Evolutionary conservation across 164 flowering plant genomes (phyloP).

Genomic region (Kingdonia uniflora): DNA sequence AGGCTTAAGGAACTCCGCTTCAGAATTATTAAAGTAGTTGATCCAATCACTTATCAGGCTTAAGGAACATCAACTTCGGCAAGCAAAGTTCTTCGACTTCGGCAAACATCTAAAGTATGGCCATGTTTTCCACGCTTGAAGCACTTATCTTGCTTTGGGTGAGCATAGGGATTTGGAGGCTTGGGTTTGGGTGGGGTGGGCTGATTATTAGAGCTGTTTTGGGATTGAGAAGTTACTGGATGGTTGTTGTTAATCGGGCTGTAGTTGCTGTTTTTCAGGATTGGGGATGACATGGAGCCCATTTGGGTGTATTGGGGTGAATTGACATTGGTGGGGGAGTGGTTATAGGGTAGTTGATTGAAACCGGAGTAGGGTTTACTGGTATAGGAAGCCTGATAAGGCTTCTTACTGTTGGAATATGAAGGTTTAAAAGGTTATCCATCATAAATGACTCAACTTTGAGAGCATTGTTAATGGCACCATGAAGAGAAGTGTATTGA

Average conservation of each 20-base stretch:
- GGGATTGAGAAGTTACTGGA: background rate
- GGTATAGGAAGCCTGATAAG: background rate
- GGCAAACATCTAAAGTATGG: background rate
- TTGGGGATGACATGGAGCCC: background rate
- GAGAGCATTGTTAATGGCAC: background rate
- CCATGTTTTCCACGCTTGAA: background rate
- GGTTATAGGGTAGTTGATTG: background rate
- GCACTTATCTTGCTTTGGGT: background rate
- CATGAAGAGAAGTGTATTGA: background rate
- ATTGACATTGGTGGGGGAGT: background rate
- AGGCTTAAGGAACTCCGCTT: too few relatives aligned
- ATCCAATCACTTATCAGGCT: too few relatives aligned
- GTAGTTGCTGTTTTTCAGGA: background rate
- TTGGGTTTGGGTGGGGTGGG: background rate
- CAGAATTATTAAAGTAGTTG: too few relatives aligned
- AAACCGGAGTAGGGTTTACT: background rate
- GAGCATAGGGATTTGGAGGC: slow-evolving; percentile 1
- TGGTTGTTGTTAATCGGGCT: background rate
- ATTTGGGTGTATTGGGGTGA: background rate
- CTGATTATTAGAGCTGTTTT: background rate
- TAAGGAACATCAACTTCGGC: background rate
- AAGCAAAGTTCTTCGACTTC: background rate
- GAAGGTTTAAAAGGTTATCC: too few relatives aligned
- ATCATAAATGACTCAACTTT: slow-evolving; percentile 1
- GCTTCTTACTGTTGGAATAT: background rate